These are phyloP conservation scores for Mortierella alpina DNA, from an alignment of 192 early-diverging fungal genomes.

Conservation along the genomic window DNA sequence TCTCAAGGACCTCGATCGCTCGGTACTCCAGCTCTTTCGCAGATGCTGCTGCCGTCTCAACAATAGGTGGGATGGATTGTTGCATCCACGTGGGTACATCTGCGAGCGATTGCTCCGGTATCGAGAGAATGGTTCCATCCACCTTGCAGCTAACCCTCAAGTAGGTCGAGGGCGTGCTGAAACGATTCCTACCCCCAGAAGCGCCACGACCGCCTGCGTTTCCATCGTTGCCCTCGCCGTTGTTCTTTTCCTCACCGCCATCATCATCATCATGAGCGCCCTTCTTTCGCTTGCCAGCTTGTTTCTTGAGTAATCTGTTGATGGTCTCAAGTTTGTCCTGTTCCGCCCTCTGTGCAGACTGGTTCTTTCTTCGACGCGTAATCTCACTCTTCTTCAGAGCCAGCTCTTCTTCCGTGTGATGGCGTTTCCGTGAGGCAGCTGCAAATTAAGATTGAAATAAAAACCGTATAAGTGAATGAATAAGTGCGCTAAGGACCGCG, in stretches of 20 bases:
- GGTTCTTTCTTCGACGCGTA: constrained; percentile 81
- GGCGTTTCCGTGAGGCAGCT: constrained; percentile 72
- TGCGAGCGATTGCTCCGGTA: constrained; percentile 42
- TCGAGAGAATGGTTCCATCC: constrained; percentile 55
- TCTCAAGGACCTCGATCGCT: constrained; percentile 21
- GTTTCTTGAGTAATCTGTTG: constrained; percentile 84
- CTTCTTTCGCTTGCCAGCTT: constrained; percentile 74
- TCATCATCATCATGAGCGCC: constrained; percentile 71
- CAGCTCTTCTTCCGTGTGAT: constrained; percentile 76
- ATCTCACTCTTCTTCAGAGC: constrained; percentile 78
- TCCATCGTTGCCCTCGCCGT: constrained; percentile 7
- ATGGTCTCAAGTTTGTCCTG: constrained; percentile 83
- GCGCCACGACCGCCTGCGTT: background rate
- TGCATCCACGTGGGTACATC: constrained; percentile 39
- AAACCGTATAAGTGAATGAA: background rate
- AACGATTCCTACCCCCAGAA: constrained; percentile 7
- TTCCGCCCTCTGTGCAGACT: constrained; percentile 80
- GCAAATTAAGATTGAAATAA: constrained; percentile 1
- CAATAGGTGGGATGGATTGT: constrained; percentile 4
- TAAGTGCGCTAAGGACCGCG: background rate
- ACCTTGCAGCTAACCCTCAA: constrained; percentile 47
- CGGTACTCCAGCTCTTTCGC: background rate
- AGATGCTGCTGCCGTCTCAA: background rate
- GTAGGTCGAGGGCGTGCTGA: constrained; percentile 36
- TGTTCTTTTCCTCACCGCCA: constrained; percentile 58